Conservation (phyloP, 495 filamentous ascomycete species). For the Pseudevernia furfuracea region DNA sequence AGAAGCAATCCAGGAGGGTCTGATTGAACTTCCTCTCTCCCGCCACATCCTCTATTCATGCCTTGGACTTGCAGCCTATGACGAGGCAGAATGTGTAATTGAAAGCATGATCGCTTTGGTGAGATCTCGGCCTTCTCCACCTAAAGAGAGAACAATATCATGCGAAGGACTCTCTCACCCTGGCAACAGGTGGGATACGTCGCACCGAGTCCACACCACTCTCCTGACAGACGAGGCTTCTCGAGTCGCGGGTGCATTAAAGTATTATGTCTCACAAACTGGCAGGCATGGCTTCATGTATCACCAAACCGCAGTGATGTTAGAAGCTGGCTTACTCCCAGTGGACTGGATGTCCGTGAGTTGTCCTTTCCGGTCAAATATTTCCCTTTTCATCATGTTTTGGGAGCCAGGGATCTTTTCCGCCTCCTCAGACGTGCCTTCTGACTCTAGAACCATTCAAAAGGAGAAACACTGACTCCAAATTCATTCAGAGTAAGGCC, state of each 20-base stretch:
- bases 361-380: too few relatives aligned
- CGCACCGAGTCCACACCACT: neutral
- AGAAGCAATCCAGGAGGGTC: slow-evolving; percentile 45
- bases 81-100: slow-evolving; percentile 23
- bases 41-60: slow-evolving; percentile 11
- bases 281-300: slow-evolving; percentile 32
- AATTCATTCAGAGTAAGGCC: too few relatives aligned
- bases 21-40: slow-evolving; percentile 32
- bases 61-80: slow-evolving; percentile 13
- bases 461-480: too few relatives aligned
- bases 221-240: neutral
- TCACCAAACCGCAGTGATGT: slow-evolving; percentile 36
- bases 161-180: slow-evolving; percentile 25
- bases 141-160: neutral
- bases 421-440: too few relatives aligned
- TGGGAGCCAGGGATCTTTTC: too few relatives aligned
- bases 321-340: slow-evolving; percentile 35
- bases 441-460: too few relatives aligned
- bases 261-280: slow-evolving; percentile 24
- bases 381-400: too few relatives aligned
- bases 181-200: slow-evolving; percentile 24
- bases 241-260: slow-evolving; percentile 23
- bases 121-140: neutral
- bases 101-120: slow-evolving; percentile 10
- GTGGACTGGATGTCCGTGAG: slow-evolving; percentile 47